Evolutionary conservation across 176 grass and related monocot genomes (phyloP).

Genomic region (Musa troglodytarum): DNA sequence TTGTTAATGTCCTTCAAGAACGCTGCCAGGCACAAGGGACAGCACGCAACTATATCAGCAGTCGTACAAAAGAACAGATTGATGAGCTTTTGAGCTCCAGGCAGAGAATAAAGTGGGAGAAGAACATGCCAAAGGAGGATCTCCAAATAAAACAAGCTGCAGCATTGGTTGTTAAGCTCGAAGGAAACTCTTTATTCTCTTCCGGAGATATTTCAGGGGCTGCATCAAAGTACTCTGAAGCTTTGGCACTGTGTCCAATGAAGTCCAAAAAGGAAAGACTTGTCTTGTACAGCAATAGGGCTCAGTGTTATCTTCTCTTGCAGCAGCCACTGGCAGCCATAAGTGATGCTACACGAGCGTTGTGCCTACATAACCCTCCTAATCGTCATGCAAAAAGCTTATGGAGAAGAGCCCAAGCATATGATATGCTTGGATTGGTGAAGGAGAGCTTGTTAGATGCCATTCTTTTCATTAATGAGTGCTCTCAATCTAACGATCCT

Average conservation of each 20-base stretch:
- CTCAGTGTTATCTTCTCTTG: slow-evolving; percentile 93
- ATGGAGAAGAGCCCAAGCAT: slow-evolving; percentile 98
- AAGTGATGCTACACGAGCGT: slow-evolving; percentile 77
- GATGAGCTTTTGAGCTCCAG: slow-evolving; percentile 73
- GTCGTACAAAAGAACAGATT: slow-evolving; percentile 64
- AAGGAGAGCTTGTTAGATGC: slow-evolving; percentile 98
- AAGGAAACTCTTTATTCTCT: slow-evolving; percentile 97
- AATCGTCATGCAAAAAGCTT: slow-evolving; percentile 92
- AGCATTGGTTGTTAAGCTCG: slow-evolving; percentile 91
- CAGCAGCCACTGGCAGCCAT: slow-evolving; percentile 87
- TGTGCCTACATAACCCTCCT: slow-evolving; percentile 80
- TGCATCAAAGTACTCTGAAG: slow-evolving; percentile 90
- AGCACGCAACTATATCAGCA: slow-evolving; percentile 37
- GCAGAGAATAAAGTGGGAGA: slow-evolving; percentile 75
- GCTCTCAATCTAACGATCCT: slow-evolving; percentile 75
- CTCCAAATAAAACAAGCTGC: slow-evolving; percentile 98
- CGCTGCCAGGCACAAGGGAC: slow-evolving; percentile 43
- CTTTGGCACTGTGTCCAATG: slow-evolving; percentile 78
- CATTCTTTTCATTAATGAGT: slow-evolving; percentile 96
- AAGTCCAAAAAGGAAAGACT: slow-evolving; percentile 99
- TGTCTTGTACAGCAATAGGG: slow-evolving; percentile 91
- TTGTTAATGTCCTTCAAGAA: slow-evolving; percentile 66
- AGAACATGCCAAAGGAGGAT: slow-evolving; percentile 94
- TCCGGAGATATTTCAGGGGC: slow-evolving; percentile 89
- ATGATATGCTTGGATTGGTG: slow-evolving; percentile 93